A percentile compares a stretch with the other conserved stretches of the same genome.
Conservation (phyloP, 2,329 filamentous ascomycete species). For the Xylaria sp. region DNA sequence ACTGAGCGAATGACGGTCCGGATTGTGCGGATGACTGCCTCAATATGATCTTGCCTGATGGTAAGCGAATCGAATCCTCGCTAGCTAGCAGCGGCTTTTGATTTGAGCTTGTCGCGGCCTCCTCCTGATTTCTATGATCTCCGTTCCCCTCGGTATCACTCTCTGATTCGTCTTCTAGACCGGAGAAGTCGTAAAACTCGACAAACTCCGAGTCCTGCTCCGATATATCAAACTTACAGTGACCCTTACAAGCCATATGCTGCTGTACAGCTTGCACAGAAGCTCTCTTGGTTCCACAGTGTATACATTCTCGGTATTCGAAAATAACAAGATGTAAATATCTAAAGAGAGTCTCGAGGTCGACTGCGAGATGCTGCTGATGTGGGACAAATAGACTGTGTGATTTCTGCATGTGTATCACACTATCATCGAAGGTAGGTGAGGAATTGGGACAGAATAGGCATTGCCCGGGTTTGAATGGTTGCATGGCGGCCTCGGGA, state of each 20-base stretch:
- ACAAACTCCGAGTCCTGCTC: constrained; percentile 41
- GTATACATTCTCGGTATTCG: constrained; percentile 61
- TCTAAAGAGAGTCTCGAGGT: constrained; percentile 57
- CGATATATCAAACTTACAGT: constrained; percentile 43
- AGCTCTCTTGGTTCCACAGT: constrained; percentile 56
- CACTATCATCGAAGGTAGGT: constrained; percentile 35
- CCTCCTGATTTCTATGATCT: constrained; percentile 4
- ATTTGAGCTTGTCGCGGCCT: constrained; percentile 13
- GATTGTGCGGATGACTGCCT: constrained; percentile 35
- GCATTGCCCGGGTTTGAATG: constrained; percentile 42
- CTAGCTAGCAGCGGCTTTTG: constrained; percentile 35
- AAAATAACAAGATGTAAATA: constrained; percentile 61
- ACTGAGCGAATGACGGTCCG: constrained; percentile 26
- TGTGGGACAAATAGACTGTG: constrained; percentile 60
- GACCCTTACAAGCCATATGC: constrained; percentile 49
- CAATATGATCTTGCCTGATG: constrained; percentile 44
- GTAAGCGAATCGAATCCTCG: constrained; percentile 42
- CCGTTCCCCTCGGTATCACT: constrained; percentile 7
- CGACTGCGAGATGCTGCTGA: constrained; percentile 53
- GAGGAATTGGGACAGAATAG: constrained; percentile 39
- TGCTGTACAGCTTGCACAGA: constrained; percentile 59
- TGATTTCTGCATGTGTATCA: constrained; percentile 58
- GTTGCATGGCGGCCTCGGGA: constrained; percentile 32
- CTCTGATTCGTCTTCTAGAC: constrained; percentile 32
- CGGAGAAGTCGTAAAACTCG: constrained; percentile 45